phyloP scores from a whole-genome alignment of 2,329 filamentous ascomycete species.

The Fusarium chuoi region DNA sequence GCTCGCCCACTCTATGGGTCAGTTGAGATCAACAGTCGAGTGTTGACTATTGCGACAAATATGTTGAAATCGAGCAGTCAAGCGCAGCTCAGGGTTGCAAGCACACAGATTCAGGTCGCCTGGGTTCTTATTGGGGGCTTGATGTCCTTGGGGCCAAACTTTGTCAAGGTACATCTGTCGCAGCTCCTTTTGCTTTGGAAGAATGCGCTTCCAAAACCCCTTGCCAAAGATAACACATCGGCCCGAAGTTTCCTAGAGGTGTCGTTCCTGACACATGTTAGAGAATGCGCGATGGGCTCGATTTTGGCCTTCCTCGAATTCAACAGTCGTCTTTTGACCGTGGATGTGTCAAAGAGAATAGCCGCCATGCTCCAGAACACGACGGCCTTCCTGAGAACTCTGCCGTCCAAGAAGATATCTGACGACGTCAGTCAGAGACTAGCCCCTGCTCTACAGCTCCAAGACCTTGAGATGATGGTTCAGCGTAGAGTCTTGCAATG shows the following conservation, averaged over 20 bases:
- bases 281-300: constrained; percentile 92
- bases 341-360: constrained; percentile 93
- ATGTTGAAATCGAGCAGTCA: constrained; percentile 92
- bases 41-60: constrained; percentile 90
- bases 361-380: constrained; percentile 96
- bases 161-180: constrained; percentile 97
- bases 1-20: constrained; percentile 92
- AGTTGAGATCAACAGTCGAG: constrained; percentile 91
- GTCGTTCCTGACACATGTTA: constrained; percentile 91
- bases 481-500: constrained; percentile 93
- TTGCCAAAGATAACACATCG: constrained; percentile 91
- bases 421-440: constrained; percentile 89
- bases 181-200: constrained; percentile 96
- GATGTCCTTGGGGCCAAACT: constrained; percentile 96
- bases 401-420: constrained; percentile 84
- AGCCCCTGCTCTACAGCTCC: constrained; percentile 85
- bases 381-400: constrained; percentile 83
- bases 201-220: constrained; percentile 91
- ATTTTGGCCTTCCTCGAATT: constrained; percentile 93
- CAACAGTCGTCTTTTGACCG: constrained; percentile 89
- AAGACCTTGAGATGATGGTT: constrained; percentile 93
- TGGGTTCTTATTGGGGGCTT: constrained; percentile 97
- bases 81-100: constrained; percentile 88
- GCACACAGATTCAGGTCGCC: constrained; percentile 95
- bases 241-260: constrained; percentile 87